Conservation (phyloP, 768 basidiomycete genomes). For the Lanmaoa pseudosensibilis region DNA sequence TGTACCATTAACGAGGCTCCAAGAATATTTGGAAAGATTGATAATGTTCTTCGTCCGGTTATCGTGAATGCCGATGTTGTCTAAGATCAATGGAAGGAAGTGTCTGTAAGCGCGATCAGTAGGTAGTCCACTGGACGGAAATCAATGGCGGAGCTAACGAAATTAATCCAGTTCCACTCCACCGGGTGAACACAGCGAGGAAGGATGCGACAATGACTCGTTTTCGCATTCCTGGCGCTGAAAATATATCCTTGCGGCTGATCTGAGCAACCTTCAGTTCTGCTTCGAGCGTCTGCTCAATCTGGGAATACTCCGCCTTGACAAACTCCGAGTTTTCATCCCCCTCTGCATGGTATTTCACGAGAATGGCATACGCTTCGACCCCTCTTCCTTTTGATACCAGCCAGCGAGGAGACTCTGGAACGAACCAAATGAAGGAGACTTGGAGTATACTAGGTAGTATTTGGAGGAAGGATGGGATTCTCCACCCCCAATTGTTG, state of each 20-base stretch:
- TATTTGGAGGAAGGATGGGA: constrained; percentile 59
- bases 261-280: constrained; percentile 4
- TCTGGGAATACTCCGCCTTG: constrained; percentile 57
- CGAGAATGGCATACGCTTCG: constrained; percentile 49
- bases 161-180: constrained; percentile 14
- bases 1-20: constrained; percentile 10
- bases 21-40: constrained; percentile 13
- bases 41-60: constrained; percentile 18
- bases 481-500: constrained; percentile 67
- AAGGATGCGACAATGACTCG: constrained; percentile 13
- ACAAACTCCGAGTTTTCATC: constrained; percentile 52
- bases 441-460: constrained; percentile 55
- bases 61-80: constrained; percentile 22
- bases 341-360: constrained; percentile 62
- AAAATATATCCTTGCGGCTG: background rate
- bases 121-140: rapidly evolving
- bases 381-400: constrained; percentile 53
- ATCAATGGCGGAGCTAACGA: background rate
- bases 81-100: constrained; percentile 13
- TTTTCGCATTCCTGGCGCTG: constrained; percentile 15
- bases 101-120: constrained; percentile 6
- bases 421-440: constrained; percentile 54
- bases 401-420: constrained; percentile 68
- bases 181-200: constrained; percentile 17
- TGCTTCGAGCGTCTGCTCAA: constrained; percentile 50